A percentile compares a stretch with the other conserved stretches of the same genome.
phyloP scores from a whole-genome alignment of 176 grass and related monocot genomes.

The Dendrocalamus sinicus region DNA sequence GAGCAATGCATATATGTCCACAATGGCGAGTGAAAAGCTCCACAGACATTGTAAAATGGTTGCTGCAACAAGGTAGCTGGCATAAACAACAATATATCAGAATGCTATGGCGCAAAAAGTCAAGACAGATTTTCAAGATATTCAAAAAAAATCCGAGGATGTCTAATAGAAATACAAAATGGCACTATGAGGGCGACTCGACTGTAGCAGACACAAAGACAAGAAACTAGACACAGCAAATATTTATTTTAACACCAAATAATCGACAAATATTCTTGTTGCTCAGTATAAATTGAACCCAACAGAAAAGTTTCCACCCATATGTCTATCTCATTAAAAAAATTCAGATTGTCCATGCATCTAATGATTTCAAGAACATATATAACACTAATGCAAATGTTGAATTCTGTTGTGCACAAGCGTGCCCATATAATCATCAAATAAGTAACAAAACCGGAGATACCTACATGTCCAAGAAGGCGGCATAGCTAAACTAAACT shows the following conservation, averaged over 20 bases:
- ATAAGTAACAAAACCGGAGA: constrained; percentile 4
- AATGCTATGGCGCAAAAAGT: neutral
- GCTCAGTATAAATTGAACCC: neutral
- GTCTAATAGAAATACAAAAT: constrained; percentile 15
- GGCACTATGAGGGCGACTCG: neutral
- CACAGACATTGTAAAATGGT: constrained; percentile 78
- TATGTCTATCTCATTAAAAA: constrained; percentile 7
- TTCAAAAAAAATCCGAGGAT: neutral
- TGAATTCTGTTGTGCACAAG: neutral
- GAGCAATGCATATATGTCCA: constrained; percentile 90
- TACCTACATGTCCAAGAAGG: constrained; percentile 3
- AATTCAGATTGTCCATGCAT: neutral
- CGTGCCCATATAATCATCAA: constrained; percentile 11
- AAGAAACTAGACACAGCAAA: neutral
- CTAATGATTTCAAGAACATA: neutral
- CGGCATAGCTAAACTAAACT: constrained; percentile 22
- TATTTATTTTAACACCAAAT: constrained; percentile 1
- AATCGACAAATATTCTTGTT: constrained; percentile 14
- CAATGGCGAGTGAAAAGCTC: constrained; percentile 73
- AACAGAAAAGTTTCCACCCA: neutral
- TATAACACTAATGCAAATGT: neutral
- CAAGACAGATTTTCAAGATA: neutral
- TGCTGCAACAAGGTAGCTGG: constrained; percentile 75
- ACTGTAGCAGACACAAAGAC: neutral
- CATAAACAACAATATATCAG: constrained; percentile 8